Base-by-base conservation (phyloP, 176 grass and related monocot species). In the Zea luxurians region DNA sequence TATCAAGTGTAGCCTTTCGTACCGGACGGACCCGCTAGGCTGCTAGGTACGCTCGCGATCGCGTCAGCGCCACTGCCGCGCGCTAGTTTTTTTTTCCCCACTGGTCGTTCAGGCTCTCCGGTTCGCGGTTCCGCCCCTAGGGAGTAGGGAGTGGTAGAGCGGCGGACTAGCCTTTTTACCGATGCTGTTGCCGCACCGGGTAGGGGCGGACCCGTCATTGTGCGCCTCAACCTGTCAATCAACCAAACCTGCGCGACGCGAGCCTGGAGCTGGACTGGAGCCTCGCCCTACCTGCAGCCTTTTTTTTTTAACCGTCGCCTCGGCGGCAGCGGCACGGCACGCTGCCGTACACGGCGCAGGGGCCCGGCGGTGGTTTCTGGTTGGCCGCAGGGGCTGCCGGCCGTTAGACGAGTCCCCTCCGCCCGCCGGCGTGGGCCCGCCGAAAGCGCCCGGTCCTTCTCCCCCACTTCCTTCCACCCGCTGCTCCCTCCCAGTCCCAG, bases 381-480 rank as follows among this genome's bases (percentile, higher is more conserved):
- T 75, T 78, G 73, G 64, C 21, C 52, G 78, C 80, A 67, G 84
- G 17, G 13, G 73, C 63, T 68, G 58, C 48, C 80, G 80, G 77
- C 84, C 82, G 85, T 85, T 76, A 66, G 40, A 60, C 83, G 81
- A 80, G 75, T 42, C 73, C 55, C 54, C 44, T 15, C 43, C 21
- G 2, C 8, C 21, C 47, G 74, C 67, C 73, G 47, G 48, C 68
- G 67, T 85, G 67, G 84, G 71, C 13, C 66, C 77, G 73, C 16
- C 78, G 84, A 90, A 78, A 90, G 83, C 66, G 77, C 79, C 87
- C 49, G 53, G 58, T 93, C 84, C 38, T 87, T 76, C 63, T 85
- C 46, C n/a, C 50, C 84, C 81, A 73, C 83, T 81, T 66, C 20
- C 35, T 27, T 27, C 27, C n/a, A 53, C 64, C 73, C 52, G 54